Evolutionary conservation across 2,329 filamentous ascomycete species (phyloP).

Genomic region (Leptographium procerum): DNA sequence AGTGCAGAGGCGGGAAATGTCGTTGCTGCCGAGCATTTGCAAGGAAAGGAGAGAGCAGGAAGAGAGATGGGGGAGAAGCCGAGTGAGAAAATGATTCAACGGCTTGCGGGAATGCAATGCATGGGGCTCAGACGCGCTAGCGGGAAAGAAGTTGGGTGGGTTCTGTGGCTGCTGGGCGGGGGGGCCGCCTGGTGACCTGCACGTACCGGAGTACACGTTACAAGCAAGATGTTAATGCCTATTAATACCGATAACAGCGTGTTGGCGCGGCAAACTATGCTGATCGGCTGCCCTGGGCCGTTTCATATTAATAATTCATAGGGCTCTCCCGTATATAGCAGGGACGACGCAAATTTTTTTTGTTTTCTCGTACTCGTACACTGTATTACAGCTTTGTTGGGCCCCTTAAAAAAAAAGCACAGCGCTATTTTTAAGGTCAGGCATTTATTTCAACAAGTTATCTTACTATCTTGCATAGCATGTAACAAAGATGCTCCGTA

Average conservation of each 20-base stretch:
- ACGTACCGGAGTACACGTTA: too few relatives aligned
- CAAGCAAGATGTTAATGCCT: too few relatives aligned
- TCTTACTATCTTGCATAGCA: too few relatives aligned
- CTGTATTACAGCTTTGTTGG: too few relatives aligned
- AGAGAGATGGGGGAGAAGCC: neutral
- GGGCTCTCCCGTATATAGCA: neutral
- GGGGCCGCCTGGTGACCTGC: neutral
- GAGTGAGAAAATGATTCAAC: neutral
- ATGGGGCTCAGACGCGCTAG: constrained; percentile 2
- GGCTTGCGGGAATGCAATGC: neutral
- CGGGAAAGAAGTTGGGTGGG: neutral
- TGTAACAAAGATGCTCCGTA: too few relatives aligned
- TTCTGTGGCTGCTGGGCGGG: neutral
- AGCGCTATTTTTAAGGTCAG: too few relatives aligned
- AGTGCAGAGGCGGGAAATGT: neutral
- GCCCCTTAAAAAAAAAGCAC: too few relatives aligned
- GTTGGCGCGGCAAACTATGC: neutral
- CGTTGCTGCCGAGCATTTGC: neutral
- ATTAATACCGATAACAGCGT: too few relatives aligned
- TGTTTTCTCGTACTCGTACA: too few relatives aligned
- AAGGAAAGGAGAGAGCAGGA: neutral
- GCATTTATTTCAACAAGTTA: too few relatives aligned
- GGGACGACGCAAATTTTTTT: too few relatives aligned
- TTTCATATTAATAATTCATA: neutral
- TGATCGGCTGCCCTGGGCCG: neutral